These are phyloP conservation scores for Aspergillus viridinutans DNA, from an alignment of 2,329 filamentous ascomycete species.

Conservation along the genomic window DNA sequence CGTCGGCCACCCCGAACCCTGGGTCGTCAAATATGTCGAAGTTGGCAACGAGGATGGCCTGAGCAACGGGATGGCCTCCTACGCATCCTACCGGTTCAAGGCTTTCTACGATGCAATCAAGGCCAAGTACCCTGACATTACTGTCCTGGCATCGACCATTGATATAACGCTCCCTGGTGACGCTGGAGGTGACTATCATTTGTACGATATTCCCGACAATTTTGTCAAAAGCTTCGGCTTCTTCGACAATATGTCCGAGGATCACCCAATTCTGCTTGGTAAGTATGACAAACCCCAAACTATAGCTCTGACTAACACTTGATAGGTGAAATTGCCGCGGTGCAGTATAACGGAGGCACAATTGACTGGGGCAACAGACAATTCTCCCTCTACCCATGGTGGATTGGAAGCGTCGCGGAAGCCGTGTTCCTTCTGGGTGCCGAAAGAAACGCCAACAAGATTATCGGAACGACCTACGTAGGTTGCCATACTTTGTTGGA, in stretches of 20 bases:
- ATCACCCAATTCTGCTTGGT: conserved; percentile 25
- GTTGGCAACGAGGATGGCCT: conserved; percentile 67
- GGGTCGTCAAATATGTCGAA: conserved; percentile 58
- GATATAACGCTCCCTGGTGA: conserved; percentile 22
- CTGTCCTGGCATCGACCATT: conserved; percentile 37
- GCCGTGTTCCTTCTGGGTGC: conserved; percentile 62
- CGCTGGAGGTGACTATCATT: conserved; percentile 41
- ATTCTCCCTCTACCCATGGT: conserved; percentile 50
- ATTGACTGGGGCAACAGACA: conserved; percentile 43
- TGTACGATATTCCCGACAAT: conserved; percentile 50
- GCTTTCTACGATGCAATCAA: conserved; percentile 58
- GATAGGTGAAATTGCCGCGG: conserved; percentile 24
- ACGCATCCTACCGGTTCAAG: conserved; percentile 54
- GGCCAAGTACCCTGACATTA: conserved; percentile 53
- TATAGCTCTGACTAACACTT: not conserved
- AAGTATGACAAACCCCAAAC: not conserved
- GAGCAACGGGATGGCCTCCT: conserved; percentile 47
- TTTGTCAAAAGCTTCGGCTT: conserved; percentile 49
- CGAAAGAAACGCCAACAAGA: conserved; percentile 53
- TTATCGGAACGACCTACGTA: conserved; percentile 27
- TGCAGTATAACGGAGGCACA: conserved; percentile 40
- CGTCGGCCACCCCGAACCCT: conserved; percentile 60
- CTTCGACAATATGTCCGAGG: conserved; percentile 47
- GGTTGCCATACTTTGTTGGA: not conserved
- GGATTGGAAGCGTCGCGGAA: conserved; percentile 60